Base-by-base conservation (phyloP, 2,329 filamentous ascomycete species). In the Calycina herbarum region DNA sequence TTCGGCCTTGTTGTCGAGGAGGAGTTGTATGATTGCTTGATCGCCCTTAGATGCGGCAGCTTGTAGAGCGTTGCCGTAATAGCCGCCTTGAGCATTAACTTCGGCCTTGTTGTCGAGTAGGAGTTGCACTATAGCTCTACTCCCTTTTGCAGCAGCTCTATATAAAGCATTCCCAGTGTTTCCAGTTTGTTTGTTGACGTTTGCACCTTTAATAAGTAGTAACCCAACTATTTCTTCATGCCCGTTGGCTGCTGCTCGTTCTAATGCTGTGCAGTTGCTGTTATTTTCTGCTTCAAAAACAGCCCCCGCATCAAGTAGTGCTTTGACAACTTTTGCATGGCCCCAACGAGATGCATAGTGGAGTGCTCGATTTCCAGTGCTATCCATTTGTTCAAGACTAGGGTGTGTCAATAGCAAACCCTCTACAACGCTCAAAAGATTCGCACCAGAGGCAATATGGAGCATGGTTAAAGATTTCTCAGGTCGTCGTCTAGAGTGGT, bases 201-300 rank as follows among this genome's bases (percentile, higher is more conserved):
- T 67, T n/a, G 71, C 74, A 20, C 72, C 73, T 4, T 61, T 64
- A 17, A 67, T 64, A n/a, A 78, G 60, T 1, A 80, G 71, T 0
- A 74, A 54, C 35, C 72, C 57, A 8, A 78, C 69, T n/a, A 78
- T 68, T 6, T 71, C 64, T 42, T 74, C 59, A 33, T 73, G 67
- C 6, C 72, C 72, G 6, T 59, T 54, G 1, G 45, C 38, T 31
- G 63, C 68, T 57, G 66, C 67, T 40, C 58, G 4, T 20, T 64
- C 58, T 5, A 70, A 33, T 11, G 65, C 40, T 5, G 64, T 67
- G 3, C 40, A 8, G 3, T 59, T 31, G 11, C 29, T 29, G 1
- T 61, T 20, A 45, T 66, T 65, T 45, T 64, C 51, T 33, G 63
- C 59, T 11, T 29, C 24, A 29, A 68, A 20, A 51, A 64, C 61